phyloP scores from a whole-genome alignment of 768 basidiomycete genomes.

The Trametes maxima region DNA sequence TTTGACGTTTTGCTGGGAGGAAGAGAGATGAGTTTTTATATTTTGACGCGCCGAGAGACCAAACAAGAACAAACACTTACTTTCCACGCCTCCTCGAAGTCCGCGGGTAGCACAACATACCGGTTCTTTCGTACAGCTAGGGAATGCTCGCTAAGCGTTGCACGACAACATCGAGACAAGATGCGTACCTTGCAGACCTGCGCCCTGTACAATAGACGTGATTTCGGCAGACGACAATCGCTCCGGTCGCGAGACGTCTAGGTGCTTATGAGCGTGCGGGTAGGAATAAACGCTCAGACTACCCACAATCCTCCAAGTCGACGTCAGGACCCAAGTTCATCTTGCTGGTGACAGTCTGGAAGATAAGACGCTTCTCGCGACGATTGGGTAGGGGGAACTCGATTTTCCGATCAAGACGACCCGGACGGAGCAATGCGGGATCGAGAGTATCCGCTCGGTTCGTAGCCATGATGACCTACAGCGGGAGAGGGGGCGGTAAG shows the following conservation, averaged over 20 bases:
- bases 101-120: constrained; percentile 93
- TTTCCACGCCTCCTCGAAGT: constrained; percentile 99
- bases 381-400: constrained; percentile 96
- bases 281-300: neutral
- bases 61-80: constrained; percentile 70
- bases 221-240: constrained; percentile 95
- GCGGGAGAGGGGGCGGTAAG: constrained; percentile 3
- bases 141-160: neutral
- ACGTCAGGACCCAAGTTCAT: constrained; percentile 99
- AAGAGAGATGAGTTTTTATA: constrained; percentile 38
- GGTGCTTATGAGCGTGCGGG: constrained; percentile 14
- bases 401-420: constrained; percentile 97
- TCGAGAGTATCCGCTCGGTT: constrained; percentile 98
- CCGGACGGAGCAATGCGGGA: constrained; percentile 95
- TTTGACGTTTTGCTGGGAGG: constrained; percentile 90
- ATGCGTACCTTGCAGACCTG: constrained; percentile 85
- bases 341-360: constrained; percentile 95
- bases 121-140: constrained; percentile 96
- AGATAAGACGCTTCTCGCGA: constrained; percentile 94
- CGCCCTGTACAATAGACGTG: constrained; percentile 92
- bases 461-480: constrained; percentile 98
- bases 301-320: constrained; percentile 95
- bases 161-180: neutral
- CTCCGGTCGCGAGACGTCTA: constrained; percentile 97
- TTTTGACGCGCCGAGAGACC: constrained; percentile 29